These are phyloP conservation scores for Diplocarpon rosae DNA, from an alignment of 2,329 filamentous ascomycete species.

Conservation along the genomic window DNA sequence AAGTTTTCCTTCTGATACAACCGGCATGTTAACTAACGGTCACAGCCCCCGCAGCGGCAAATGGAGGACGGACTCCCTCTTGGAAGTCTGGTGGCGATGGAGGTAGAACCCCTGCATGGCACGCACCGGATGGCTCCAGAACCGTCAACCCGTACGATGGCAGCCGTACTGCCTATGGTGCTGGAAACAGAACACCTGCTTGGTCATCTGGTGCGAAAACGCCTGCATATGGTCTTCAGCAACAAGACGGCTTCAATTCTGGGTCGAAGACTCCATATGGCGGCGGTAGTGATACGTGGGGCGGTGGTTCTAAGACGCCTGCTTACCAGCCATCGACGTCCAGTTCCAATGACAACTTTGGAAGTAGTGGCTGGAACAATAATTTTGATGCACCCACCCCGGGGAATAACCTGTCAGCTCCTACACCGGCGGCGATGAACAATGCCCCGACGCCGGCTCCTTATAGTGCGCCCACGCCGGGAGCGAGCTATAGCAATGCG, in stretches of 20 bases:
- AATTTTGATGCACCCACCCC: constrained; percentile 61
- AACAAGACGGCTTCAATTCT: constrained; percentile 48
- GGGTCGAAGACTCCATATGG: constrained; percentile 70
- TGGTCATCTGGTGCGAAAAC: constrained; percentile 73
- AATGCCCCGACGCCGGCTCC: constrained; percentile 35
- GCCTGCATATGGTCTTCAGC: constrained; percentile 38
- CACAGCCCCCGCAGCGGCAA: constrained; percentile 43
- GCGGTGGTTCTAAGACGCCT: constrained; percentile 46
- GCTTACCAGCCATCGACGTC: constrained; percentile 61
- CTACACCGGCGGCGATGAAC: constrained; percentile 55
- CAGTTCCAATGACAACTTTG: constrained; percentile 36
- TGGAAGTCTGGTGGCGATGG: constrained; percentile 44
- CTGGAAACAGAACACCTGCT: constrained; percentile 59
- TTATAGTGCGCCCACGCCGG: constrained; percentile 39
- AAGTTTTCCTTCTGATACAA: constrained; percentile 31
- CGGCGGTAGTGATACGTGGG: constrained; percentile 48
- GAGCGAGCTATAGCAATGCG: constrained; percentile 19
- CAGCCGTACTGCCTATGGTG: constrained; percentile 62
- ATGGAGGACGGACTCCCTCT: constrained; percentile 51
- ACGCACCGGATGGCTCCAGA: constrained; percentile 44
- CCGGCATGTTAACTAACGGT: constrained; percentile 11
- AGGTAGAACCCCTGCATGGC: constrained; percentile 59
- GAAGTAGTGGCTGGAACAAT: constrained; percentile 4
- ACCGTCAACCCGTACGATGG: constrained; percentile 56
- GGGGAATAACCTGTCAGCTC: constrained; percentile 38